Percentiles rank a stretch among this genome's conserved stretches.
phyloP scores from a whole-genome alignment of 1,284 basidiomycete species.

The Meripilus lineatus region DNA sequence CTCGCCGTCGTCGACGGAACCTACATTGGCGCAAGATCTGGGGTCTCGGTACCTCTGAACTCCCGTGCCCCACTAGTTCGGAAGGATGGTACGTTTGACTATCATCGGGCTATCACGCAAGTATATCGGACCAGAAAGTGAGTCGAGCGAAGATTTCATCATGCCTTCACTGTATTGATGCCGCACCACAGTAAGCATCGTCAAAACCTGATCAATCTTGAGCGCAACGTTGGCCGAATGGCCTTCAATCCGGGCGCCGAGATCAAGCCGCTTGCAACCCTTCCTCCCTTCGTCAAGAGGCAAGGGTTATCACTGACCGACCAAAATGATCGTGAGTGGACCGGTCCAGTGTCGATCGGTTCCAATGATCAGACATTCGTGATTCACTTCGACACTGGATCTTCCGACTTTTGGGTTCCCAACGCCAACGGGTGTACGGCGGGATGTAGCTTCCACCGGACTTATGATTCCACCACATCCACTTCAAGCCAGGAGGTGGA shows the following conservation, averaged over 20 bases:
- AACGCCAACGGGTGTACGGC: constrained; percentile 25
- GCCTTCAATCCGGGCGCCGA: constrained; percentile 20
- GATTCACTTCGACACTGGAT: constrained; percentile 26
- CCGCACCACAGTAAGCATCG: constrained; percentile 23
- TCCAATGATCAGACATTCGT: constrained; percentile 25
- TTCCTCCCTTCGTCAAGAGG: too few species aligned
- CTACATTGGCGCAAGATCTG: too few species aligned
- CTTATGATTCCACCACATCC: constrained; percentile 27
- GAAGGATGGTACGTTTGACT: too few species aligned
- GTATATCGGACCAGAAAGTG: too few species aligned
- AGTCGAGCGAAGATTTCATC: too few species aligned
- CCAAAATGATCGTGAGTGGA: constrained; percentile 28
- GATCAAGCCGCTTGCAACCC: constrained; percentile 17
- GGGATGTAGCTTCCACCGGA: constrained; percentile 30
- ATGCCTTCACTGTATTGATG: too few species aligned
- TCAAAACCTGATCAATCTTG: constrained; percentile 24
- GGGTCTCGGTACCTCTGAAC: too few species aligned
- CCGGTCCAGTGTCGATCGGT: constrained; percentile 38
- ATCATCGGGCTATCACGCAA: too few species aligned
- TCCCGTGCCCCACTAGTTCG: too few species aligned
- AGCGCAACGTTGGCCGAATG: constrained; percentile 16
- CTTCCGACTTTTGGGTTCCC: constrained; percentile 37
- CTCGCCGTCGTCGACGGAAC: too few species aligned
- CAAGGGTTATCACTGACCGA: constrained; percentile 21
- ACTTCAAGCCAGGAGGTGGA: constrained; percentile 22